Conservation (phyloP, 257 asterid genomes). For the Solanum virginianum region DNA sequence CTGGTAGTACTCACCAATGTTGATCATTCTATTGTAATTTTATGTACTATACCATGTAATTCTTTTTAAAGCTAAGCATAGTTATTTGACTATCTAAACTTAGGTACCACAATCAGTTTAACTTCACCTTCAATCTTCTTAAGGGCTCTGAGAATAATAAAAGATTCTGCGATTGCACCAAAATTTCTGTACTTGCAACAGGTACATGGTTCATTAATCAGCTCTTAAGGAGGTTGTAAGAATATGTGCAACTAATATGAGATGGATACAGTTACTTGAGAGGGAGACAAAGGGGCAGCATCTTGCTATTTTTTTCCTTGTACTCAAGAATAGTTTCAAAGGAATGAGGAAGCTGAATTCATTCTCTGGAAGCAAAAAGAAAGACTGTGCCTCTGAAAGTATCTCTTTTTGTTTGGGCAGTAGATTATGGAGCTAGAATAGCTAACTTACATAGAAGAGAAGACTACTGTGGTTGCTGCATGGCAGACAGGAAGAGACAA, state of each 20-base stretch:
- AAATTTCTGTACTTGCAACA: not conserved
- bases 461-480: not conserved
- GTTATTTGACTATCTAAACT: not conserved
- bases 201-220: not conserved
- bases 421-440: not conserved
- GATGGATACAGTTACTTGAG: not conserved
- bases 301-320: not conserved
- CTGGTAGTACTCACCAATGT: not conserved
- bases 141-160: not conserved
- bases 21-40: not conserved
- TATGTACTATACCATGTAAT: not conserved
- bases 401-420: not conserved
- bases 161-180: not conserved
- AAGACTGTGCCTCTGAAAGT: not conserved
- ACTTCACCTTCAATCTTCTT: not conserved
- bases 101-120: not conserved
- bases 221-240: not conserved
- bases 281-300: not conserved
- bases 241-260: not conserved
- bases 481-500: not conserved
- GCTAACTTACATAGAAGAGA: not conserved
- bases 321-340: not conserved
- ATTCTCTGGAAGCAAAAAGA: not conserved
- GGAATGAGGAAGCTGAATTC: not conserved
- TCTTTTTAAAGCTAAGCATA: not conserved